These are phyloP conservation scores for Neonectria coccinea DNA, from an alignment of 2,329 filamentous ascomycete species.

Conservation along the genomic window DNA sequence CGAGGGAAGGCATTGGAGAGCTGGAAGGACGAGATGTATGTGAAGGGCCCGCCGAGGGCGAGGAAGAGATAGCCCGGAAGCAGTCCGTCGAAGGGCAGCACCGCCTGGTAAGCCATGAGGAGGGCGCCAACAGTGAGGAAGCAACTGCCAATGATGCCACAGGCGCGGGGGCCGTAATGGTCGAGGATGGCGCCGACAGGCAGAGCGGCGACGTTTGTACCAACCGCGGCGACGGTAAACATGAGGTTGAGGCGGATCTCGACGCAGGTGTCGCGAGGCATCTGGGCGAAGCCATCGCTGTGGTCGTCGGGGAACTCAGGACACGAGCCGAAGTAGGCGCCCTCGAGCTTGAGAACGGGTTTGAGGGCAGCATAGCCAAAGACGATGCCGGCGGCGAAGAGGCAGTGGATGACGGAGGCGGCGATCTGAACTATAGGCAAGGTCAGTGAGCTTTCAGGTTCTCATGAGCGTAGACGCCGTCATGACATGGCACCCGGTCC, in stretches of 20 bases:
- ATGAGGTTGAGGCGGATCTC: slow-evolving; percentile 81
- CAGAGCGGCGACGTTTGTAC: slow-evolving; percentile 87
- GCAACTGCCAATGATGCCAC: slow-evolving; percentile 75
- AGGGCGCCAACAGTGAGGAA: slow-evolving; percentile 77
- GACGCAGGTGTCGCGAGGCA: slow-evolving; percentile 55
- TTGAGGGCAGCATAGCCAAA: slow-evolving; percentile 90
- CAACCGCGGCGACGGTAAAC: slow-evolving; percentile 91
- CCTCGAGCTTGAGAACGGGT: slow-evolving; percentile 79
- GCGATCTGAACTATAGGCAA: slow-evolving; percentile 44
- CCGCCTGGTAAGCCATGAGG: slow-evolving; percentile 74
- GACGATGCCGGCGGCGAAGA: slow-evolving; percentile 81
- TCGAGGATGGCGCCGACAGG: slow-evolving; percentile 89
- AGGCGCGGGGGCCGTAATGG: slow-evolving; percentile 81
- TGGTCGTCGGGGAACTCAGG: slow-evolving; percentile 35
- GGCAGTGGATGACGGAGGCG: slow-evolving; percentile 60
- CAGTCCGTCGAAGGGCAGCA: slow-evolving; percentile 75
- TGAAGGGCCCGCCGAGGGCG: slow-evolving; percentile 82
- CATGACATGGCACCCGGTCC: background rate
- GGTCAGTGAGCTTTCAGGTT: background rate
- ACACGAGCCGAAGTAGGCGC: slow-evolving; percentile 77
- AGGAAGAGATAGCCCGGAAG: slow-evolving; percentile 80
- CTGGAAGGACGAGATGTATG: slow-evolving; percentile 87
- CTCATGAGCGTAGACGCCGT: slow-evolving; percentile 23
- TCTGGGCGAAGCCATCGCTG: slow-evolving; percentile 34
- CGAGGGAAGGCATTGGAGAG: slow-evolving; percentile 85